Conservation (phyloP, 2,329 filamentous ascomycete genomes). For the Claviceps humidiphila region DNA sequence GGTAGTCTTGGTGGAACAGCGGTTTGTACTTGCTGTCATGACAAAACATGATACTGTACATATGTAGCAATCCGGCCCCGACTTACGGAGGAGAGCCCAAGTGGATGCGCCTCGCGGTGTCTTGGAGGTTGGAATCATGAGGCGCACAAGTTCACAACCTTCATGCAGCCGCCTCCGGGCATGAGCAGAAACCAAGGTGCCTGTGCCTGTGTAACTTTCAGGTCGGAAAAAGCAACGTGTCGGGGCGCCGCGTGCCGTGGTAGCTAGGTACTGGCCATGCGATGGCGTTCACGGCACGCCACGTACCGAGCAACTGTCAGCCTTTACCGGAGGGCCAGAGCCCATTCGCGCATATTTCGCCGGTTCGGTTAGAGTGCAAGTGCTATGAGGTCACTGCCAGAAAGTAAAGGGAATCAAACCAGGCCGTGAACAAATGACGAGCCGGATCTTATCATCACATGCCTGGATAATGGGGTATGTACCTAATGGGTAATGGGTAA, state of each 20-base stretch:
- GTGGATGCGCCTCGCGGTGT: neutral
- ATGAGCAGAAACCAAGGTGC: neutral
- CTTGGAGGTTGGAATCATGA: neutral
- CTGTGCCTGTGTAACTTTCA: neutral
- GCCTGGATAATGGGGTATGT: too few relatives aligned
- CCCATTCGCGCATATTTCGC: constrained; percentile 1
- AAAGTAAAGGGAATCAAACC: neutral
- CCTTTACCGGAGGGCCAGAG: neutral
- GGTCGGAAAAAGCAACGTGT: neutral
- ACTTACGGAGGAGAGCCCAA: too few relatives aligned
- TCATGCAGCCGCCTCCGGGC: neutral
- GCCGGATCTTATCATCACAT: neutral
- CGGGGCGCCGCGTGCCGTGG: neutral
- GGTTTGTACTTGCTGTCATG: neutral
- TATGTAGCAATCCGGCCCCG: too few relatives aligned
- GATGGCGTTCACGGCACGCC: neutral
- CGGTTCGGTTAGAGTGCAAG: neutral
- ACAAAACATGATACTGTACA: neutral
- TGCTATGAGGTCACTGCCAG: neutral
- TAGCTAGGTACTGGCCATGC: neutral
- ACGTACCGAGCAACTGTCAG: neutral
- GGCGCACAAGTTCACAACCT: neutral
- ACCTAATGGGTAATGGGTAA: too few relatives aligned
- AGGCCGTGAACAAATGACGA: neutral
- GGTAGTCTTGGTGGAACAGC: neutral